phyloP scores from a whole-genome alignment of 257 asterid genomes.

The Gentiana straminea region DNA sequence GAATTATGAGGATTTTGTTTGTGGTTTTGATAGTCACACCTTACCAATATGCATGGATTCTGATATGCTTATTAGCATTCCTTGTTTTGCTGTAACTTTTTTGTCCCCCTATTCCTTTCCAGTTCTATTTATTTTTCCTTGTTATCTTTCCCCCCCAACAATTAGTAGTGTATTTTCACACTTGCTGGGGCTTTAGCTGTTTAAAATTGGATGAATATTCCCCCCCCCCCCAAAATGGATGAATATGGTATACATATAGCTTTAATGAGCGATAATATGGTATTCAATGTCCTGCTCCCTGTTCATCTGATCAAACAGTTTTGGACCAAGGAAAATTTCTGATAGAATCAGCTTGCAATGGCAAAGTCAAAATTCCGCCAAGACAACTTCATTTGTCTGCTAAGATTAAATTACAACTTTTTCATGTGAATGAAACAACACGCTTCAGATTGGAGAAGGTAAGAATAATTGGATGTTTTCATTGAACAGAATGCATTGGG shows the following conservation, averaged over 20 bases:
- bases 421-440: conserved; percentile 48
- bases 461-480: neutral
- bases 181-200: neutral
- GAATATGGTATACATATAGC: too few relatives aligned
- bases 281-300: conserved; percentile 3
- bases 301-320: conserved; percentile 11
- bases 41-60: too few relatives aligned
- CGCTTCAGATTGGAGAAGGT: conserved; percentile 70
- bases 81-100: neutral
- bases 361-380: conserved; percentile 20
- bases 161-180: too few relatives aligned
- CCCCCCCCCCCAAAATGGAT: too few relatives aligned
- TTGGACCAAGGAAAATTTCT: conserved; percentile 9
- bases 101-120: neutral
- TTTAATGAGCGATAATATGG: neutral
- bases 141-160: too few relatives aligned
- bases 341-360: conserved; percentile 16
- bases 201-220: too few relatives aligned
- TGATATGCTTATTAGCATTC: too few relatives aligned
- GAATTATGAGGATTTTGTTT: too few relatives aligned
- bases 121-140: neutral
- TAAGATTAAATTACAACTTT: conserved; percentile 80
- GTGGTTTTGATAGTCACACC: too few relatives aligned
- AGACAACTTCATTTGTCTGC: conserved; percentile 29
- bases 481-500: conserved; percentile 2